A percentile compares a stretch with the other conserved stretches of the same genome.
phyloP scores from a whole-genome alignment of 208 protist species.

The Zelonia costaricensis region DNA sequence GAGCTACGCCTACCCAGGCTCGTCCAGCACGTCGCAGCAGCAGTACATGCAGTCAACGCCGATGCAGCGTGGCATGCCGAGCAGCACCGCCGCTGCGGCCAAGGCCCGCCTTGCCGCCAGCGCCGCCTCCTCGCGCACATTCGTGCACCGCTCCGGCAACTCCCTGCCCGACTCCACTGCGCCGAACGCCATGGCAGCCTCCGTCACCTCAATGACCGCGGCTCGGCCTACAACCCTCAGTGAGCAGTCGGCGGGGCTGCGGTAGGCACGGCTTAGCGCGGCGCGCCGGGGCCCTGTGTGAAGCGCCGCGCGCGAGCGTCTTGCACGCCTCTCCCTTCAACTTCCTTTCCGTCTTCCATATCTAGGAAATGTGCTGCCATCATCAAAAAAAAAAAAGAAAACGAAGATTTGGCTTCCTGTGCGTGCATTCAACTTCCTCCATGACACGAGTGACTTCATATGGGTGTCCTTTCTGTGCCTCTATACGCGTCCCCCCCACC shows the following conservation, averaged over 20 bases:
- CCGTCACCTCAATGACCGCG: neutral
- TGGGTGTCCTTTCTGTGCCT: too few relatives aligned
- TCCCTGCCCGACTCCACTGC: constrained; percentile 1
- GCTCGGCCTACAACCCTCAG: neutral
- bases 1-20: constrained; percentile 2
- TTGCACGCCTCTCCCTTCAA: too few relatives aligned
- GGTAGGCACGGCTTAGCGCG: too few relatives aligned
- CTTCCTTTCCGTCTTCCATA: too few relatives aligned
- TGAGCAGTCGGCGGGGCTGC: neutral
- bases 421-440: too few relatives aligned
- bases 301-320: neutral
- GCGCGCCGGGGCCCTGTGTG: too few relatives aligned
- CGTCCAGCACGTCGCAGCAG: constrained; percentile 15
- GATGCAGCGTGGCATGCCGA: constrained; percentile 5
- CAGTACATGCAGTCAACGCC: constrained; percentile 5
- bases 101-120: constrained; percentile 15
- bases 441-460: too few relatives aligned
- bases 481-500: too few relatives aligned
- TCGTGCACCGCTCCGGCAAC: constrained; percentile 3
- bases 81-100: neutral
- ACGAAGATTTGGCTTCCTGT: too few relatives aligned
- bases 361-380: too few relatives aligned
- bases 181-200: constrained; percentile 1
- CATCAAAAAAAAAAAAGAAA: too few relatives aligned
- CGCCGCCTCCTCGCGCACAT: neutral